These are phyloP conservation scores for Beauveria medogensis DNA, from an alignment of 2,329 filamentous ascomycete genomes.

Conservation along the genomic window DNA sequence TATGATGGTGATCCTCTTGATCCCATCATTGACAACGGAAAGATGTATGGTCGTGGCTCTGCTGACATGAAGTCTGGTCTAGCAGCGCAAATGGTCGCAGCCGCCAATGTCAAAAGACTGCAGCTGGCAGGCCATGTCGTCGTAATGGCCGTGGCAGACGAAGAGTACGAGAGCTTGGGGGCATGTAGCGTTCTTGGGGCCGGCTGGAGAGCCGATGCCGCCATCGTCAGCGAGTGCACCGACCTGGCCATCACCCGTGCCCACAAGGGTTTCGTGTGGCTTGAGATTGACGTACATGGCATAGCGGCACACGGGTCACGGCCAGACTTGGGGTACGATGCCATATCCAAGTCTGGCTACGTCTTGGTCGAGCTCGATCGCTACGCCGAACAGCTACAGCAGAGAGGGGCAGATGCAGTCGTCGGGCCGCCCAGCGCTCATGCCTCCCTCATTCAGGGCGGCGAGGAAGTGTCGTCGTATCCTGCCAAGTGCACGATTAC, in stretches of 20 bases:
- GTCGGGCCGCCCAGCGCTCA: constrained; percentile 36
- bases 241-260: constrained; percentile 32
- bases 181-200: constrained; percentile 41
- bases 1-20: constrained; percentile 39
- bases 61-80: constrained; percentile 46
- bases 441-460: constrained; percentile 39
- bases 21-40: constrained; percentile 31
- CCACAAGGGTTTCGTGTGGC: constrained; percentile 44
- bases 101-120: constrained; percentile 30
- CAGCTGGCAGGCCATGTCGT: constrained; percentile 40
- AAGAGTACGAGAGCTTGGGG: constrained; percentile 42
- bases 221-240: constrained; percentile 42
- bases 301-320: constrained; percentile 35
- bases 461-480: constrained; percentile 44
- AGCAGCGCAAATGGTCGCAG: constrained; percentile 35
- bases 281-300: constrained; percentile 34
- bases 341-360: constrained; percentile 38
- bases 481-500: constrained; percentile 39
- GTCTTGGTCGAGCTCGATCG: constrained; percentile 38
- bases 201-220: constrained; percentile 45
- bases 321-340: constrained; percentile 38
- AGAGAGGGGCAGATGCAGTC: constrained; percentile 20
- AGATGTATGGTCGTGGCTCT: constrained; percentile 37
- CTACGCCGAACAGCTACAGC: constrained; percentile 27
- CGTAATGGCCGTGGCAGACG: constrained; percentile 45